Percentiles rank a stretch among this genome's conserved stretches.
These are phyloP conservation scores for Pseudomassariella vexata DNA, from an alignment of 2,329 filamentous ascomycete species.

Conservation along the genomic window DNA sequence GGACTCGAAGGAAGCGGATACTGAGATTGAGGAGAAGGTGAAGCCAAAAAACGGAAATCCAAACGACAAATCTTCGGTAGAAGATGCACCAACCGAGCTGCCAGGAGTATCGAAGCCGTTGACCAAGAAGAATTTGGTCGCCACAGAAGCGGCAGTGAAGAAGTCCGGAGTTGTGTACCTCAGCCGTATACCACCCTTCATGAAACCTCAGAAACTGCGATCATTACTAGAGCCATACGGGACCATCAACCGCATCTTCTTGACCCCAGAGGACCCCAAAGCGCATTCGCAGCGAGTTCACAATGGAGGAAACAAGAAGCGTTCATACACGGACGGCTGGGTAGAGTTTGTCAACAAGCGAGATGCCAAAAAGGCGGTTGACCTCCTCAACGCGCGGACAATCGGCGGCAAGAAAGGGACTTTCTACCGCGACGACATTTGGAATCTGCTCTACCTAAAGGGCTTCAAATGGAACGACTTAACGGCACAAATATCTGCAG, in stretches of 20 bases:
- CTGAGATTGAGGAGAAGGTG: slow-evolving; percentile 16
- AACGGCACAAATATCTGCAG: slow-evolving; percentile 72
- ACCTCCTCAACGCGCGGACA: slow-evolving; percentile 69
- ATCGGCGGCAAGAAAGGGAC: slow-evolving; percentile 80
- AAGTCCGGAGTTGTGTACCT: slow-evolving; percentile 80
- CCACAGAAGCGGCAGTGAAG: slow-evolving; percentile 57
- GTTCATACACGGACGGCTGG: slow-evolving; percentile 79
- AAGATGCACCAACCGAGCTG: slow-evolving; percentile 31
- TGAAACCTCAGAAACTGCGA: slow-evolving; percentile 76
- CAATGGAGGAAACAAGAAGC: slow-evolving; percentile 77
- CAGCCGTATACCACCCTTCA: slow-evolving; percentile 79
- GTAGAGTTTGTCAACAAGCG: slow-evolving; percentile 73
- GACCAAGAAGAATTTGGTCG: slow-evolving; percentile 62
- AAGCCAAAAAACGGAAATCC: slow-evolving; percentile 13
- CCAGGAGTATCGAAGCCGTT: slow-evolving; percentile 48
- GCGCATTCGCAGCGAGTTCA: slow-evolving; percentile 62
- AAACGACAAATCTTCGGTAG: too few species aligned
- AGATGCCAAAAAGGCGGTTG: slow-evolving; percentile 71
- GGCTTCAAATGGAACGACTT: slow-evolving; percentile 77
- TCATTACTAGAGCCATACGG: slow-evolving; percentile 72
- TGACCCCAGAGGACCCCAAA: slow-evolving; percentile 67
- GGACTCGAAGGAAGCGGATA: slow-evolving; percentile 11
- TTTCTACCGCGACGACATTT: slow-evolving; percentile 81
- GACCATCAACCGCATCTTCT: slow-evolving; percentile 57
- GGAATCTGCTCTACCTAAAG: slow-evolving; percentile 75